Evolutionary conservation across 1,284 basidiomycete genomes (phyloP).

Genomic region (Microstroma glucosiphilum): DNA sequence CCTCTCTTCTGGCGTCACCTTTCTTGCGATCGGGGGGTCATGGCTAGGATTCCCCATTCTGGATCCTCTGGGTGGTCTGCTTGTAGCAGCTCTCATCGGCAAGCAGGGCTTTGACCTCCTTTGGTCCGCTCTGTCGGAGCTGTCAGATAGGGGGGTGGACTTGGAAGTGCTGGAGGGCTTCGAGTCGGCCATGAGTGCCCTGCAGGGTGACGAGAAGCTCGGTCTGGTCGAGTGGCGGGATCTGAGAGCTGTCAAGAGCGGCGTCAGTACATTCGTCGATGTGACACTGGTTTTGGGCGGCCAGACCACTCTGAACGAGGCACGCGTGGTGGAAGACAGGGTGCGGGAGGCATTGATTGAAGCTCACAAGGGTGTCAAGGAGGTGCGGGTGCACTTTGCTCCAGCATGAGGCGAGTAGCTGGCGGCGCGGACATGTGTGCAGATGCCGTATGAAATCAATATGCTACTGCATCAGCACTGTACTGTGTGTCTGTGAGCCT

Average conservation of each 20-base stretch:
- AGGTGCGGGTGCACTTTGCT: conserved; percentile 15
- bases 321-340: conserved; percentile 23
- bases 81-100: conserved; percentile 83
- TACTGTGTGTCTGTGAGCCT: too few relatives aligned
- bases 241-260: conserved; percentile 35
- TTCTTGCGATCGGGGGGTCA: conserved; percentile 58
- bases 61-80: conserved; percentile 85
- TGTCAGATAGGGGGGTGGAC: conserved; percentile 78
- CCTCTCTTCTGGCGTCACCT: conserved; percentile 37
- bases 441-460: too few relatives aligned
- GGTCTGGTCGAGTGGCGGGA: conserved; percentile 30
- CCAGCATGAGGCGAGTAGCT: neutral
- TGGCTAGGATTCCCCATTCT: conserved; percentile 77
- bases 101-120: conserved; percentile 72
- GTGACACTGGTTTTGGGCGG: conserved; percentile 32
- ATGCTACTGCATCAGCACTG: too few relatives aligned
- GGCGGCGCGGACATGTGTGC: too few relatives aligned
- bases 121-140: conserved; percentile 68
- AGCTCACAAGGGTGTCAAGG: conserved; percentile 22
- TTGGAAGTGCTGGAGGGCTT: conserved; percentile 58
- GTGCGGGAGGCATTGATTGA: conserved; percentile 23
- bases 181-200: conserved; percentile 54
- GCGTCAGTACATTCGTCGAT: conserved; percentile 40
- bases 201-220: conserved; percentile 16
- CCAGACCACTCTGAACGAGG: conserved; percentile 23